Evolutionary conservation across 805 yeast species (phyloP), one percentile per base, ranked within the genome.

Genomic region (Ogataea haglerorum): DNA sequence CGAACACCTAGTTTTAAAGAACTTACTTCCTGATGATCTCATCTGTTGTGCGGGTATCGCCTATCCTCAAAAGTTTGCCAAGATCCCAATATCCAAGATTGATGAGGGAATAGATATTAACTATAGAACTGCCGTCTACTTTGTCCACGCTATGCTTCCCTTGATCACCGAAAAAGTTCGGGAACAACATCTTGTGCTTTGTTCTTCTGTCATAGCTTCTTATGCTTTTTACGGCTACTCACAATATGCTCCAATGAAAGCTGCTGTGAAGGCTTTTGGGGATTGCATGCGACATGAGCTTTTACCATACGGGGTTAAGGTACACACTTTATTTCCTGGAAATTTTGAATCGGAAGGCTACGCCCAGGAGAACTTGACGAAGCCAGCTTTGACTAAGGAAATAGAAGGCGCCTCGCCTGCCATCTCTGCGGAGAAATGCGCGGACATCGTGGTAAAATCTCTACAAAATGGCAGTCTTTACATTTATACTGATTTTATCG

Each of bases 211-310:
- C 4, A 78, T 83, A 8, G 89, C 95, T 2, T 78, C 83, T 49
- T 91, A 78, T 67, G 88, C 96, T 5, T 83, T 91, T 56, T 85
- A 88, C 31, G 99, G 99, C 0, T 93, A 93, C 59, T 74, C 80
- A 0, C 91, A 87, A 53, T 93, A 93, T 58, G 90, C 93, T 0
- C 99, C 99, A 1, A 62, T 80, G 49, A 93, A 93, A 59, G 82
- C 87, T 0, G 95, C 96, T 0, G 60, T 91, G 12, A 73, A 85
- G 53, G 68, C 95, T 0, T 65, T 93, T 10, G 81, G 89, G 0
- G 85, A 84, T 35, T 69, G 84, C 5, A 63, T 93, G 39, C 78
- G 96, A 47, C 96, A 90, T 51, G 99, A 93, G 58, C 69, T 84
- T 30, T 54, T 70, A 1, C 82, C 84, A 5, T 81, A 78, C 53